Evolutionary conservation across 306 rosid genomes (phyloP).

Genomic region (Cotoneaster glaucophyllus): DNA sequence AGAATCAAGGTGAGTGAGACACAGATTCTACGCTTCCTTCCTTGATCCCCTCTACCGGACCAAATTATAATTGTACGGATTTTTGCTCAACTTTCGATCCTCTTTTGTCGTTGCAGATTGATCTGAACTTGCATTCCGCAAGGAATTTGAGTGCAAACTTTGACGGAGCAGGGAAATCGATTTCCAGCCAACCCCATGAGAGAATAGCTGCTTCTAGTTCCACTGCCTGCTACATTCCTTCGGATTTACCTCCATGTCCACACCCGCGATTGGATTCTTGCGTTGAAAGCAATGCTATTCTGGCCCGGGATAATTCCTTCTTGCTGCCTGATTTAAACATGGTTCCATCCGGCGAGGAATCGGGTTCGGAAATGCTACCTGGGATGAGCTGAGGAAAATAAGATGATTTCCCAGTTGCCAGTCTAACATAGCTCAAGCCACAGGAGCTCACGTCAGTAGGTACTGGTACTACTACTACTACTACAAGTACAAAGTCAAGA

Average conservation of each 20-base stretch:
- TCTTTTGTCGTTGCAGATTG: conserved; percentile 40
- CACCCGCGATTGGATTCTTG: conserved; percentile 26
- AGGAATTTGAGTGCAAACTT: conserved; percentile 25
- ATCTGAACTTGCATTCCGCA: conserved; percentile 33
- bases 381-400: conserved; percentile 34
- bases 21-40: background rate
- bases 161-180: conserved; percentile 13
- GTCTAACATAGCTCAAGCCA: conserved; percentile 21
- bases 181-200: conserved; percentile 42
- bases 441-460: background rate
- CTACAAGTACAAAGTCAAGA: background rate
- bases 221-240: background rate
- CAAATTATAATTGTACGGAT: background rate
- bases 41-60: background rate
- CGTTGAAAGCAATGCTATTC: conserved; percentile 20
- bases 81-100: background rate
- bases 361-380: conserved; percentile 10
- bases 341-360: conserved; percentile 52
- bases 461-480: background rate
- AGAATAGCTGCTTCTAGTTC: conserved; percentile 19
- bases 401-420: background rate
- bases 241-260: conserved; percentile 2
- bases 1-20: conserved; percentile 68
- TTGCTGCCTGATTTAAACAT: conserved; percentile 78
- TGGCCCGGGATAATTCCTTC: conserved; percentile 28